These are phyloP conservation scores for Firmiana major DNA, from an alignment of 345 rosid species.

Conservation along the genomic window DNA sequence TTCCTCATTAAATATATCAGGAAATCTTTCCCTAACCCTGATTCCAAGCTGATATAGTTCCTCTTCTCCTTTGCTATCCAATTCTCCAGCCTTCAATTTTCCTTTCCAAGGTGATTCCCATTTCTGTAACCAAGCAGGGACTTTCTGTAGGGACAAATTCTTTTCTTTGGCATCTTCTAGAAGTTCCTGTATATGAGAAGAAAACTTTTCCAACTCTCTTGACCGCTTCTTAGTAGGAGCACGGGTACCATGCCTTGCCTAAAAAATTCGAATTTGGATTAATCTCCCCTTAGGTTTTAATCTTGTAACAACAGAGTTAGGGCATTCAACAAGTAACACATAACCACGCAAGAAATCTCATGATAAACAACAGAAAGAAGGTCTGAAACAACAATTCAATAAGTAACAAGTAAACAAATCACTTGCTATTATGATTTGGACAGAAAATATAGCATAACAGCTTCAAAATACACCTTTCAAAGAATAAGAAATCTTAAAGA, in stretches of 20 bases:
- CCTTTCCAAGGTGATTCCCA: conserved; percentile 91
- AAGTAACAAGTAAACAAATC: not conserved
- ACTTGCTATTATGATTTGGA: not conserved
- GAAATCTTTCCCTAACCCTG: conserved; percentile 69
- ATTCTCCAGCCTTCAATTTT: conserved; percentile 78
- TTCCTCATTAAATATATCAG: conserved; percentile 60
- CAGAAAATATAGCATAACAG: not conserved
- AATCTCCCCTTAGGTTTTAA: not conserved
- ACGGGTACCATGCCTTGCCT: conserved; percentile 99
- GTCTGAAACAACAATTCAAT: not conserved
- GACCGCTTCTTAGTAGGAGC: conserved; percentile 87
- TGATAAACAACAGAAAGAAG: not conserved
- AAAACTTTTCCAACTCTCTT: conserved; percentile 63
- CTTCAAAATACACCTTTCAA: not conserved
- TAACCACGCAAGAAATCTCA: not conserved
- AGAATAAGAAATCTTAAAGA: not conserved
- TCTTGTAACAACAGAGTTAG: not conserved
- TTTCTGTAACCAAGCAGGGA: conserved; percentile 67
- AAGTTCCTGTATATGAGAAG: conserved; percentile 54
- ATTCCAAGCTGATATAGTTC: conserved; percentile 76
- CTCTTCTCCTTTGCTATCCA: conserved; percentile 68
- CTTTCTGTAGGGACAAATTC: conserved; percentile 32
- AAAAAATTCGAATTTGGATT: not conserved
- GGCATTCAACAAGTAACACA: not conserved
- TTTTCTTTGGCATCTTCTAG: conserved; percentile 54